phyloP scores from a whole-genome alignment of 139 green algal species.

The Chlamydomonas schloesseri region DNA sequence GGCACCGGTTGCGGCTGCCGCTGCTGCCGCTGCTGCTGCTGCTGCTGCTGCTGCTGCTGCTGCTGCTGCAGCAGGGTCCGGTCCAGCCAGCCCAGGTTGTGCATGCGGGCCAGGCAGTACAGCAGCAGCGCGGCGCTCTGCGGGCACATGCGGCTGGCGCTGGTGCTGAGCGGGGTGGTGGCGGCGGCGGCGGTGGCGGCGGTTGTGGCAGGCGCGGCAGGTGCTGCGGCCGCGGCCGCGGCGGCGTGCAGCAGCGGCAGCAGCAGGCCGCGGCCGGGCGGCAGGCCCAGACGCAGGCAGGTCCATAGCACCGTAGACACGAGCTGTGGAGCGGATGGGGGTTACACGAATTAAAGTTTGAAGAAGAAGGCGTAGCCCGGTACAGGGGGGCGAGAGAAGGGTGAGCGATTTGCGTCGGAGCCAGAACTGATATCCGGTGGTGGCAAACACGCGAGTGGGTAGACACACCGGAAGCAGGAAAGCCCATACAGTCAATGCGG shows the following conservation, averaged over 20 bases:
- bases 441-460: too few species aligned
- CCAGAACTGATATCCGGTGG: too few species aligned
- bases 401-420: too few species aligned
- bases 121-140: slow-evolving; percentile 19
- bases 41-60: background rate
- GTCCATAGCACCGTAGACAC: slow-evolving; percentile 10
- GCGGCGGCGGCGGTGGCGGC: too few species aligned
- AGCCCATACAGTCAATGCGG: too few species aligned
- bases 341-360: too few species aligned
- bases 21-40: background rate
- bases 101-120: background rate
- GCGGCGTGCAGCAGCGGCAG: background rate
- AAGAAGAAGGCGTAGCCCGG: too few species aligned
- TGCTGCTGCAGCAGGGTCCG: background rate
- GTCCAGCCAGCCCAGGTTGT: background rate
- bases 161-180: too few species aligned
- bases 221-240: background rate
- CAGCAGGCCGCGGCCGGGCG: background rate
- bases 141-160: background rate
- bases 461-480: too few species aligned
- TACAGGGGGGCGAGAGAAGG: too few species aligned
- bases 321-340: background rate
- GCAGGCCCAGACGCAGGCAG: background rate
- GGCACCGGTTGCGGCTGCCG: background rate
- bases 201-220: too few species aligned